A percentile compares a stretch with the other conserved stretches of the same genome.
Conservation (phyloP, 2,329 filamentous ascomycete species). For the Sphaerulina musiva region DNA sequence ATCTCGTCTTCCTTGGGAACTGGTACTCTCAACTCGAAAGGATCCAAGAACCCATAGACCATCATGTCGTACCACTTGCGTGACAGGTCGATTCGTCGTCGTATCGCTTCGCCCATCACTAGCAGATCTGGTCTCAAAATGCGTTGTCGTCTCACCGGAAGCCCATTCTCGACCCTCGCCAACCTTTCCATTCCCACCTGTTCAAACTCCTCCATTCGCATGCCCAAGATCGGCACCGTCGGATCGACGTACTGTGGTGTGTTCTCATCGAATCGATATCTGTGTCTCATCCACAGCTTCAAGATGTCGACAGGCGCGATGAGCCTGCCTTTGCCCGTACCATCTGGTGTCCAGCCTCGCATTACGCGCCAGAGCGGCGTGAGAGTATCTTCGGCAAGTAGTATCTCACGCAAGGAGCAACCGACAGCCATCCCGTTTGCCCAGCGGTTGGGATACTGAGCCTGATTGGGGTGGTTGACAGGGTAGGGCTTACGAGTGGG, state of each 20-base stretch:
- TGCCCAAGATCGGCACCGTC: conserved; percentile 42
- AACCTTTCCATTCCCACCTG: conserved; percentile 11
- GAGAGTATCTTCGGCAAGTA: conserved; percentile 36
- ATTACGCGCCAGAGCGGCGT: conserved; percentile 52
- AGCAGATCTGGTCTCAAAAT: conserved; percentile 36
- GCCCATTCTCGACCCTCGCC: conserved; percentile 7
- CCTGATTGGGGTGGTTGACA: conserved; percentile 10
- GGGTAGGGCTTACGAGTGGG: conserved; percentile 41
- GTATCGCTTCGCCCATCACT: conserved; percentile 50
- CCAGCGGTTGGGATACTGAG: conserved; percentile 8
- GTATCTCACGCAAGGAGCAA: conserved; percentile 46
- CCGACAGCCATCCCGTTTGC: conserved; percentile 29
- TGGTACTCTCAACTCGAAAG: not conserved
- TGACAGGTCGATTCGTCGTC: conserved; percentile 50
- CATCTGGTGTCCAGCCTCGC: conserved; percentile 42
- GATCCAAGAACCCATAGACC: conserved; percentile 48
- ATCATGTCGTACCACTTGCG: conserved; percentile 52
- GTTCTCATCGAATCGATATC: conserved; percentile 36
- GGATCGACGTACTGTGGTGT: conserved; percentile 22
- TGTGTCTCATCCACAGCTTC: conserved; percentile 54
- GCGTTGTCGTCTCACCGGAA: conserved; percentile 7
- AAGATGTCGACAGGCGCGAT: conserved; percentile 46
- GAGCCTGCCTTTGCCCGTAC: conserved; percentile 11
- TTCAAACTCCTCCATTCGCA: conserved; percentile 37
- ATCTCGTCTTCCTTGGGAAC: conserved; percentile 7